Evolutionary conservation across 805 yeast species (phyloP).

Genomic region (Wickerhamiella azyma): DNA sequence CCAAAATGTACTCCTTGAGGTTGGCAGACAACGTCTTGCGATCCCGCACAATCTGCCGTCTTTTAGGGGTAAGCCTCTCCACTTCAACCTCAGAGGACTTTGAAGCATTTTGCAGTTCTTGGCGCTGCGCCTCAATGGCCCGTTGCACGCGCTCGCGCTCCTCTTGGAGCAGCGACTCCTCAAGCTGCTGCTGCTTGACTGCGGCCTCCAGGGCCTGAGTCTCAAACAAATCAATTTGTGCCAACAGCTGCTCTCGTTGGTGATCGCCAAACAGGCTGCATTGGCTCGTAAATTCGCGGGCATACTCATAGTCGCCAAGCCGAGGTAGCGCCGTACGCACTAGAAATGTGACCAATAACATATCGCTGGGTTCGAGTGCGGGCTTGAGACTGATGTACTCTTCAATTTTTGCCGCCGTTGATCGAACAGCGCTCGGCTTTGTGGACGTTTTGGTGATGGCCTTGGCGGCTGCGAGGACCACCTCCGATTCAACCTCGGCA

Average conservation of each 20-base stretch:
- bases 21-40: not conserved
- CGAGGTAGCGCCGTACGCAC: constrained; percentile 1
- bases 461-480: constrained; percentile 3
- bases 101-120: not conserved
- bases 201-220: not conserved
- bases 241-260: not conserved
- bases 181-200: not conserved
- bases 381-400: constrained; percentile 2
- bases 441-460: not conserved
- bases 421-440: not conserved
- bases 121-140: not conserved
- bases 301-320: constrained; percentile 8
- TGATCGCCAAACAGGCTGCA: not conserved
- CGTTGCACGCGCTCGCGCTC: constrained; percentile 1
- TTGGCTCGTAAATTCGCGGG: constrained; percentile 1
- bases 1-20: not conserved
- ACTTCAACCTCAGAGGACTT: not conserved
- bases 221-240: not conserved
- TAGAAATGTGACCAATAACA: not conserved
- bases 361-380: not conserved
- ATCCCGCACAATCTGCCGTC: not conserved
- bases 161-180: not conserved
- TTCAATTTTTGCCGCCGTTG: not conserved
- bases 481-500: constrained; percentile 2
- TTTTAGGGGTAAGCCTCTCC: not conserved